These are phyloP conservation scores for Cicer cuneatum DNA, from an alignment of 306 rosid genomes.

Conservation along the genomic window DNA sequence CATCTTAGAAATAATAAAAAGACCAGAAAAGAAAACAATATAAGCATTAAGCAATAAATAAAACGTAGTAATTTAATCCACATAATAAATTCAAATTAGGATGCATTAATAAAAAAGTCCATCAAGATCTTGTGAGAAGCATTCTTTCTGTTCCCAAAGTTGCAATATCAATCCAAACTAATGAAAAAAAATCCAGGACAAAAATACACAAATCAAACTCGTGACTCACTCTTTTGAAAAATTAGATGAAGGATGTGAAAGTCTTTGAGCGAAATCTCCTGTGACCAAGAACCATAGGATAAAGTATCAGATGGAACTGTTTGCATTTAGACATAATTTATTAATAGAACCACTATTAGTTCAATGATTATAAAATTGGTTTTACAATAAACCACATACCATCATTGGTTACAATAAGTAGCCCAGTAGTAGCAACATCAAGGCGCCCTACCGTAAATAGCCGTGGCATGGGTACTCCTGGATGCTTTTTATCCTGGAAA, in stretches of 20 bases:
- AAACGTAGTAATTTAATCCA: background rate
- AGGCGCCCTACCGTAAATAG: slow-evolving; percentile 94
- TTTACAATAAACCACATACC: slow-evolving; percentile 57
- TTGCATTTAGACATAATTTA: background rate
- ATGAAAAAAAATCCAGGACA: background rate
- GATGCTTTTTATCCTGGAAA: slow-evolving; percentile 67
- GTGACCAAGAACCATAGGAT: slow-evolving; percentile 45
- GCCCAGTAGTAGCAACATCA: slow-evolving; percentile 96
- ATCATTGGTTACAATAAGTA: slow-evolving; percentile 92
- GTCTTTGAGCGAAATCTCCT: slow-evolving; percentile 80
- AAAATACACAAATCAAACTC: slow-evolving; percentile 25
- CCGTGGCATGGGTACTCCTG: slow-evolving; percentile 76
- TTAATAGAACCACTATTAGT: slow-evolving; percentile 11
- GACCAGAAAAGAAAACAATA: background rate
- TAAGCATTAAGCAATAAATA: slow-evolving; percentile 1
- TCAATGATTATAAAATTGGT: slow-evolving; percentile 27
- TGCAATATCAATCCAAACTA: slow-evolving; percentile 25
- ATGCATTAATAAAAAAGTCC: background rate
- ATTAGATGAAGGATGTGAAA: slow-evolving; percentile 91
- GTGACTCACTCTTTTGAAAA: slow-evolving; percentile 82
- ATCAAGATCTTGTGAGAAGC: background rate
- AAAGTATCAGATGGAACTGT: slow-evolving; percentile 40
- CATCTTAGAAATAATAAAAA: slow-evolving; percentile 30
- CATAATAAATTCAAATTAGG: background rate
- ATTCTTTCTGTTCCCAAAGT: background rate